Percentiles rank a stretch among this genome's conserved stretches.
phyloP scores from a whole-genome alignment of 2,329 filamentous ascomycete species.

The Trichoderma sp. region DNA sequence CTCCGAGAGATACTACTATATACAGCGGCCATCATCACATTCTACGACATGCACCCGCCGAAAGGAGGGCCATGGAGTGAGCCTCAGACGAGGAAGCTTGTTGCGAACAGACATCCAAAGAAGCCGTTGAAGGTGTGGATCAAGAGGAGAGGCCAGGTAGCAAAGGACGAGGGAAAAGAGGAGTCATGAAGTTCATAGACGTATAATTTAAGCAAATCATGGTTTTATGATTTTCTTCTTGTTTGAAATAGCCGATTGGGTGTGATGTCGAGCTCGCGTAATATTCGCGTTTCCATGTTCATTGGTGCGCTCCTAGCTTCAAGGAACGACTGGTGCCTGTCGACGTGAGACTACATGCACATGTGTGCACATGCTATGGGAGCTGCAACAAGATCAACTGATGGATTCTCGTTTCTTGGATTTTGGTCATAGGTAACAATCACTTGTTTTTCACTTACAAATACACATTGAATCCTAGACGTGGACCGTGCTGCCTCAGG shows the following conservation, averaged over 20 bases:
- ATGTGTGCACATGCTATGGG: neutral
- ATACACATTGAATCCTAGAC: neutral
- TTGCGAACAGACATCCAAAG: constrained; percentile 34
- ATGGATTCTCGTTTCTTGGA: neutral
- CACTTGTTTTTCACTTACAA: neutral
- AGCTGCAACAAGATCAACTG: neutral
- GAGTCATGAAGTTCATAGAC: neutral
- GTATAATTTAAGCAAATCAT: neutral
- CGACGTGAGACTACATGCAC: neutral
- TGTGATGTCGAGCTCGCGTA: neutral
- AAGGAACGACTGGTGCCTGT: neutral
- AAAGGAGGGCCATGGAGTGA: constrained; percentile 34
- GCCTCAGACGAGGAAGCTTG: constrained; percentile 32
- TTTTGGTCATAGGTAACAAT: no score
- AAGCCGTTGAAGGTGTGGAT: constrained; percentile 39
- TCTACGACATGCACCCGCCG: constrained; percentile 42
- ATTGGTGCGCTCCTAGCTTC: neutral
- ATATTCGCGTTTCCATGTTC: neutral
- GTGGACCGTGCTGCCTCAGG: constrained; percentile 24
- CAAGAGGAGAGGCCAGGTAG: constrained; percentile 31
- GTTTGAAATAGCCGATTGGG: neutral
- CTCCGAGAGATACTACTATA: constrained; percentile 40
- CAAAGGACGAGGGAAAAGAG: neutral
- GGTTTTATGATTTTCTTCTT: neutral
- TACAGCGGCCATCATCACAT: constrained; percentile 38